These are phyloP conservation scores for Aspergillus ellipticus DNA, from an alignment of 495 filamentous ascomycete genomes.

Conservation along the genomic window DNA sequence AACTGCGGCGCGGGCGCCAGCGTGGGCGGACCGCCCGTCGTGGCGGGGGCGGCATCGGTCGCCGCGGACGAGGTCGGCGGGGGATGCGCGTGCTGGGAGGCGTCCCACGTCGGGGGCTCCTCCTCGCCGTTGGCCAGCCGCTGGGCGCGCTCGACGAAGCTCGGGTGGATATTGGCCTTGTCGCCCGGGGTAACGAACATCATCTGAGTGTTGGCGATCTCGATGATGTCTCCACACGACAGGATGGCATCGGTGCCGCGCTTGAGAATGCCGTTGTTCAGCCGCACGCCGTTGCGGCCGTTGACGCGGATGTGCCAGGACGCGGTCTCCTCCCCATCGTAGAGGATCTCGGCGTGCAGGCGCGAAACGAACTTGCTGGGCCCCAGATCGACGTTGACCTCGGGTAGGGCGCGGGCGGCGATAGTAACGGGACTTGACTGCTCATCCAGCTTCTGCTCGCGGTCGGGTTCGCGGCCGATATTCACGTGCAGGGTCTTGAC, in stretches of 20 bases:
- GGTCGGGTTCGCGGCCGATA: conserved; percentile 78
- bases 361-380: conserved; percentile 90
- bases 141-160: conserved; percentile 49
- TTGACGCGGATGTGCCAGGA: conserved; percentile 81
- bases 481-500: conserved; percentile 74
- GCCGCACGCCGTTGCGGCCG: conserved; percentile 82
- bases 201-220: conserved; percentile 91
- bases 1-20: conserved; percentile 68
- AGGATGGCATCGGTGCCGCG: conserved; percentile 61
- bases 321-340: conserved; percentile 56
- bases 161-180: conserved; percentile 54
- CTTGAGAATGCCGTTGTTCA: conserved; percentile 68
- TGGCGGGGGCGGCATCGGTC: conserved; percentile 19
- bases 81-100: conserved; percentile 39
- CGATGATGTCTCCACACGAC: conserved; percentile 80
- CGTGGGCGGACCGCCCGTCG: conserved; percentile 43
- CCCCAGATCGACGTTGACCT: conserved; percentile 86
- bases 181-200: conserved; percentile 86
- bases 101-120: conserved; percentile 33
- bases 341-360: conserved; percentile 81
- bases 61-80: conserved; percentile 13
- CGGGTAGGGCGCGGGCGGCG: conserved; percentile 41
- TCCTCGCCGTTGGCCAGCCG: conserved; percentile 46
- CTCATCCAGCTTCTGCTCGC: conserved; percentile 40
- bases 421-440: conserved; percentile 45